Evolutionary conservation across 148 eudicot species (phyloP), one percentile per base, ranked within the genome.

Genomic region (Polygonum maritimum): DNA sequence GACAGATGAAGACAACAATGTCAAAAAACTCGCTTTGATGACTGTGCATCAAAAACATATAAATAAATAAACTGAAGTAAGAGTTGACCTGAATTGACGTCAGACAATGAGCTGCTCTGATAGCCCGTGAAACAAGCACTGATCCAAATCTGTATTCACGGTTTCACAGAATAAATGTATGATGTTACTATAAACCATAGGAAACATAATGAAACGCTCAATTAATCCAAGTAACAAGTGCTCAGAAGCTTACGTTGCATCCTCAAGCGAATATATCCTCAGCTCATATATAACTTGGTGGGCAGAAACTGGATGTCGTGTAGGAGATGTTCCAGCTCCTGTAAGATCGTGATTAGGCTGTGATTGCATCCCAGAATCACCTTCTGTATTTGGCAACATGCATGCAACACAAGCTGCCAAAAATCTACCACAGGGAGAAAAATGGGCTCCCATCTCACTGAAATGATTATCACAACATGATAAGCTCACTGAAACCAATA

Each of bases 361-460:
- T 79, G 86, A 82, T 40, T 85, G 94, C 48, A 82, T 69, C 76
- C 88, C 92, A 79, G 89, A 63, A 73, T 92, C 99, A 84, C 81
- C 87, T 81, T 95, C 99, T 19, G 75, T 67, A 69, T 83, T 83
- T 49, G 97, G 99, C 69, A 84, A 78, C 82, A 96, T 84, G 80
- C 99, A 96, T 67, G 99, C 99, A 81, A 96, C 97, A 84, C 99
- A 96, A 47, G 93, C 98, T 7, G 99, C 99, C 81, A 96, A 85
- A 83, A 89, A 96, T 87, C 91, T 88, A 69, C 99, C 99, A 79
- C 99, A 96, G 11, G 99, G 98, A 57, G 99, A 96, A 84, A 96
- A 96, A 83, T 96, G 99, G 85, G 99, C 97, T 67, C 99, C 99
- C 99, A 96, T 96, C 87, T 96, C 99, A 85, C 99, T 96, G 90